Evolutionary conservation across 1,284 basidiomycete species (phyloP).

Genomic region (Peniophora sp.): DNA sequence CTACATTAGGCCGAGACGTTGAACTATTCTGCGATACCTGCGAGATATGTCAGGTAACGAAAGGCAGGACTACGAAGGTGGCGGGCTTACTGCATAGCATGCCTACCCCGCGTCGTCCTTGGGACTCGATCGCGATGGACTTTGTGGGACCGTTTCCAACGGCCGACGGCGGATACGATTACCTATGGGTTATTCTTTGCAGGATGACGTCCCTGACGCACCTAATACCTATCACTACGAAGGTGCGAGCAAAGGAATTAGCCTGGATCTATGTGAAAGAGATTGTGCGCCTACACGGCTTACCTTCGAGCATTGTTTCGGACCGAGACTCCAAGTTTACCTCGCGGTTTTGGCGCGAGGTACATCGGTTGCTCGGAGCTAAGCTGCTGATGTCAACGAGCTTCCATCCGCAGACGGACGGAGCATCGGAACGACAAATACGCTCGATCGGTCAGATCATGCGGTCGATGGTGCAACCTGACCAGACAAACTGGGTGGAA

Average conservation of each 20-base stretch:
- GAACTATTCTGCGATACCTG: constrained; percentile 21
- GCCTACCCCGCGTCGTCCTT: background rate
- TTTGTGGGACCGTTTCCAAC: constrained; percentile 34
- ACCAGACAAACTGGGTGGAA: constrained; percentile 24
- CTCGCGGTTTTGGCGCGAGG: constrained; percentile 12
- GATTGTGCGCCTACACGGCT: constrained; percentile 33
- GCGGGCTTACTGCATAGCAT: background rate
- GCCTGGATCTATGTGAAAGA: constrained; percentile 23
- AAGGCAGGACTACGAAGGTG: background rate
- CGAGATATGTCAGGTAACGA: constrained; percentile 16
- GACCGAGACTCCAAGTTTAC: constrained; percentile 35
- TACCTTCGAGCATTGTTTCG: constrained; percentile 30
- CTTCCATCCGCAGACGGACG: constrained; percentile 15
- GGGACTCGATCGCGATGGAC: constrained; percentile 28
- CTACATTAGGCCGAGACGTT: constrained; percentile 14
- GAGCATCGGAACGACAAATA: constrained; percentile 10
- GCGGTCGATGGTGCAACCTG: constrained; percentile 13
- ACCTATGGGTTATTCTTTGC: constrained; percentile 27
- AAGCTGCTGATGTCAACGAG: constrained; percentile 12
- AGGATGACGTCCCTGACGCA: constrained; percentile 27
- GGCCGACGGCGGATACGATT: constrained; percentile 24
- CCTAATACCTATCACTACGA: constrained; percentile 20
- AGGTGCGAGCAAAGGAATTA: constrained; percentile 23
- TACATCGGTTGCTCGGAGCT: constrained; percentile 10
- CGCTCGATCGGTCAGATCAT: constrained; percentile 11